A percentile compares a stretch with the other conserved stretches of the same genome.
Evolutionary conservation across 768 basidiomycete genomes (phyloP).

Genomic region (Tylopilus sp.): DNA sequence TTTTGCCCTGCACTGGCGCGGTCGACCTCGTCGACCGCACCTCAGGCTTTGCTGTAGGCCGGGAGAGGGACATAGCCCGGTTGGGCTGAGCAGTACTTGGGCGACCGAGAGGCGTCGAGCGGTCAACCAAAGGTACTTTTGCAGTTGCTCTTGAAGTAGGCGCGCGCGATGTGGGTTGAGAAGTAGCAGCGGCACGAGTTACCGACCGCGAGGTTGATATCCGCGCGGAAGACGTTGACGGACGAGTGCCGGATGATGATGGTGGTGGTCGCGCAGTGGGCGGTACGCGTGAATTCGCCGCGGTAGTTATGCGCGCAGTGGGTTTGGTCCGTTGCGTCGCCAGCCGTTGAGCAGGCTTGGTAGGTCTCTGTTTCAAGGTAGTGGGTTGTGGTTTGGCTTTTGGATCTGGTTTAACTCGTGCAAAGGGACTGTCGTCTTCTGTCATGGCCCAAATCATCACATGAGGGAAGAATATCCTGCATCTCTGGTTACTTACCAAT

Average conservation of each 20-base stretch:
- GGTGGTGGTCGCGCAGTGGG: constrained; percentile 11
- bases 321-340: constrained; percentile 6
- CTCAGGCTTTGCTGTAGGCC: constrained; percentile 8
- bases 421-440: constrained; percentile 32
- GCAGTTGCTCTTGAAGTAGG: constrained; percentile 19
- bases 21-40: constrained; percentile 5
- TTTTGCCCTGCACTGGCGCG: constrained; percentile 9
- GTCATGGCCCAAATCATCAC: not conserved
- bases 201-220: constrained; percentile 18
- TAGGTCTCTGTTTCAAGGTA: not conserved
- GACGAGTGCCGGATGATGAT: constrained; percentile 6
- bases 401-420: constrained; percentile 7
- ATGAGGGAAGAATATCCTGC: not conserved
- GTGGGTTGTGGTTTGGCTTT: constrained; percentile 10
- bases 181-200: constrained; percentile 22
- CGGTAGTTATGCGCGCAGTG: not conserved
- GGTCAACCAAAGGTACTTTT: constrained; percentile 13
- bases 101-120: constrained; percentile 18
- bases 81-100: not conserved
- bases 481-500: constrained; percentile 19
- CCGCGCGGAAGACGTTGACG: constrained; percentile 2
- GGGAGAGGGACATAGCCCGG: constrained; percentile 7
- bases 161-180: constrained; percentile 18
- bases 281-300: constrained; percentile 6
- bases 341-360: constrained; percentile 6